Base-by-base conservation (phyloP, 2,329 filamentous ascomycete genomes). In the Monilinia laxa region DNA sequence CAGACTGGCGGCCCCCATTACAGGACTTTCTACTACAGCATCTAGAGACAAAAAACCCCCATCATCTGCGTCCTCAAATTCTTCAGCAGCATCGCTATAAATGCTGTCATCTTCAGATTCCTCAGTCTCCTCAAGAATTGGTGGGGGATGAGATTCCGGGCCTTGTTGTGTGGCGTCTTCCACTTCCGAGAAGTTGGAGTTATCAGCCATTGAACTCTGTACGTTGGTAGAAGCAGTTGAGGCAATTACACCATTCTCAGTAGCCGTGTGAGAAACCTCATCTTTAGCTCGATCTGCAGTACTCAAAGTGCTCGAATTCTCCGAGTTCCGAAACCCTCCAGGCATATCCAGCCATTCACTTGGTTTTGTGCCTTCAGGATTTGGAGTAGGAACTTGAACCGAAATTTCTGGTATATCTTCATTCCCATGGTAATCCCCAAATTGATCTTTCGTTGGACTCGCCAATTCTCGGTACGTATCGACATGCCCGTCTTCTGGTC, bases 81-180 rank as follows among this genome's bases (percentile, higher is more conserved):
- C 89, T 77, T 93, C 91, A 64, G 89, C 89, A 1, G 90, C 90
- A 77, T 93, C 91, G 70, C 88, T 92, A 75, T 91, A 93, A 31
- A 91, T 83, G 68, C 84, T 88, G 60, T 79, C 80, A 18, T 79
- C 79, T 65, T 87, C 85, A 4, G 80, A 79, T n/a, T 84, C 80
- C 53, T 75, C 73, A 38, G 67, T 68, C 57, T 76, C 74, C 67
- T 75, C 74, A 14, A 73, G 54, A 25, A 73, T 73, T 20, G 65
- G 56, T 6, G 66, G 55, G n/a, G 69, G 52, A 64, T 52, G 6
- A 76, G 78, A 38, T 84, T 75, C 0, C 80, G 78, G 58, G 83
- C 85, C 70, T 40, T 68, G 52, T 18, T 65, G 56, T 58, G 68
- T 65, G 38, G 70, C 68, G n/a, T 70, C 66, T 3, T 67, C 63